Base-by-base conservation (phyloP, 2,329 filamentous ascomycete genomes). In the Claviceps fusiformis region DNA sequence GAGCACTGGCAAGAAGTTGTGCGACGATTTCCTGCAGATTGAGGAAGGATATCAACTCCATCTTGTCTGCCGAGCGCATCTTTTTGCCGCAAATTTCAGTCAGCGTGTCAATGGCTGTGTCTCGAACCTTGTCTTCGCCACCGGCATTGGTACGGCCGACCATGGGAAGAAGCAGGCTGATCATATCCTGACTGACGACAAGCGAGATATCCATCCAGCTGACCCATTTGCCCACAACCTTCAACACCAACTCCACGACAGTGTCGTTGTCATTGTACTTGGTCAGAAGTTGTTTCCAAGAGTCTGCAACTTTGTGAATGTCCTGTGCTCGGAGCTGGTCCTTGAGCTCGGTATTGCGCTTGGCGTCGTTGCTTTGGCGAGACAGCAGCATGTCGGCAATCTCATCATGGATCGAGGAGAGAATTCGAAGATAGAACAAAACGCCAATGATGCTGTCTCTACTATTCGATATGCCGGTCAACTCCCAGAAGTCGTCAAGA, bases 161-260 rank as follows among this genome's bases (percentile, higher is more conserved):
- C 60, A 97, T 81, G 60, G 93, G 87, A 64, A 96, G 85, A 57
- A 98, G 78, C 51, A 90, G 79, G 65, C 80, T 83, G 64, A 97
- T 82, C 79, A 95, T 93, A 54, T 85, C 81, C 66, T 91, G 82
- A 69, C 95, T 95, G 63, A 98, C 89, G 48, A 98, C 84, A 56
- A 98, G 76, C 52, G 87, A 87, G 63, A 98, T 97, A 66, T 97
- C 93, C 65, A 95, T 95, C 93, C 93, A 98, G 78, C 90, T 95
- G 58, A 95, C 90, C 92, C 93, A 98, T 68, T 92, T 93, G 43
- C 89, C 90, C 60, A 98, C 83, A n/a, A 90, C 86, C 70, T 86
- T 89, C 54, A 98, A 77, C 62, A 88, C 91, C 78, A 95, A 84
- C 68, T 96, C 90, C 47, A 95, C 79, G 56, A 97, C 79, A 46